Evolutionary conservation across 495 filamentous ascomycete species (phyloP), one percentile per base, ranked within the genome.

Genomic region (Durotheca rogersii): DNA sequence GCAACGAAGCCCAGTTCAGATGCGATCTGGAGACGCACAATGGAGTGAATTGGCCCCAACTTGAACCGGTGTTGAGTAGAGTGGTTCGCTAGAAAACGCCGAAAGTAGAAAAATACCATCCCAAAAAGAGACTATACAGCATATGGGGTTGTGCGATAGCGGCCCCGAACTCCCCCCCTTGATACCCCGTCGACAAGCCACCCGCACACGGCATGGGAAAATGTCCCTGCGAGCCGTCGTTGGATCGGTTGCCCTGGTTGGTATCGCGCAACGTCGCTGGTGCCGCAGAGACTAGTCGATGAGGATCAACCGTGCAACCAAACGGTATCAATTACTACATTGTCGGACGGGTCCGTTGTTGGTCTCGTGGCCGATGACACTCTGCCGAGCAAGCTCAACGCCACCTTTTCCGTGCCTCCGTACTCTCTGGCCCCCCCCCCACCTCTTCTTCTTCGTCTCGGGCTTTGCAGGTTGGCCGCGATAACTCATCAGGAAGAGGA

Each of bases 281-380:
- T 31, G 30, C 18, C 30, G 41, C 21, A 32, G 37, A 34, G 38
- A 12, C 41, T 51, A 45, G 47, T 36, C 47, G 50, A 50, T 58
- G 49, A 58, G 56, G 49, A 58, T 49, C 41, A 45, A 30, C 55
- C 33, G 33, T 58, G 48, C 55, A 58, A 44, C 33, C 35, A 49
- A 17, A 40, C 30, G n/a, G 41, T 46, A 45, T 46, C 43, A 53
- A 47, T 59, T 53, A 50, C 56, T 47, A 59, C 49, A 49, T 48
- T 53, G 38, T 50, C 23, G 44, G 35, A 41, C 45, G n/a, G n/a
- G n/a, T n/a, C n/a, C n/a, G n/a, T 46, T 46, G 49, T 50, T 59
- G 43, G 55, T 51, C 52, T 53, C 48, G 39, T 45, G 55, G 29
- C 9, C 17, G 36, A 57, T 47, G 36, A 23, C 38, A 49, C 47